Evolutionary conservation across 352 stramenopile genomes (phyloP).

Genomic region (Phytophthora niederhauseri): DNA sequence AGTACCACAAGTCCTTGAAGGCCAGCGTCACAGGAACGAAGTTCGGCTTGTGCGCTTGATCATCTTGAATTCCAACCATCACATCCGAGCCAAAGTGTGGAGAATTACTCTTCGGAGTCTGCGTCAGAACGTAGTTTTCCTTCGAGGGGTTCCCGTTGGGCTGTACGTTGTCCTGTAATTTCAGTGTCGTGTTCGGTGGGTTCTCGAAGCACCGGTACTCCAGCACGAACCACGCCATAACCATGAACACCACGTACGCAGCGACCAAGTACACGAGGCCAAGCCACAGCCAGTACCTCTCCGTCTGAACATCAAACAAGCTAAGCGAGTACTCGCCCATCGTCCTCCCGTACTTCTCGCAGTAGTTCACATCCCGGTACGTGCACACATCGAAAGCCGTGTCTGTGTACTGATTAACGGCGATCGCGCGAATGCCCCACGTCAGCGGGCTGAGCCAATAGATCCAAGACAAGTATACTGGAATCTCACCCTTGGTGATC

Average conservation of each 20-base stretch:
- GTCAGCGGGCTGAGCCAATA: conserved; percentile 79
- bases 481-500: conserved; percentile 60
- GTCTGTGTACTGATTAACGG: conserved; percentile 63
- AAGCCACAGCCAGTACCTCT: conserved; percentile 57
- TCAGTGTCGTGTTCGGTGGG: not conserved
- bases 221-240: conserved; percentile 41
- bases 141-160: not conserved
- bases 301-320: conserved; percentile 53
- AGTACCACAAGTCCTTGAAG: conserved; percentile 46
- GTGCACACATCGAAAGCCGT: conserved; percentile 41
- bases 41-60: not conserved
- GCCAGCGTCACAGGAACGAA: conserved; percentile 34
- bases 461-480: conserved; percentile 63
- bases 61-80: not conserved
- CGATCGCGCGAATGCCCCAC: conserved; percentile 62
- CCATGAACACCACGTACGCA: conserved; percentile 43
- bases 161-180: not conserved
- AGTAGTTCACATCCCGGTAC: conserved; percentile 58
- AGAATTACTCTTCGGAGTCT: not conserved
- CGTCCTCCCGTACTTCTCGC: conserved; percentile 27
- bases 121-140: not conserved
- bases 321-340: conserved; percentile 51
- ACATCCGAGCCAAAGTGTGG: not conserved
- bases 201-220: conserved; percentile 51
- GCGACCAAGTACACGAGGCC: conserved; percentile 40